Evolutionary conservation across 768 basidiomycete species (phyloP).

Genomic region (Russula dissimulans): DNA sequence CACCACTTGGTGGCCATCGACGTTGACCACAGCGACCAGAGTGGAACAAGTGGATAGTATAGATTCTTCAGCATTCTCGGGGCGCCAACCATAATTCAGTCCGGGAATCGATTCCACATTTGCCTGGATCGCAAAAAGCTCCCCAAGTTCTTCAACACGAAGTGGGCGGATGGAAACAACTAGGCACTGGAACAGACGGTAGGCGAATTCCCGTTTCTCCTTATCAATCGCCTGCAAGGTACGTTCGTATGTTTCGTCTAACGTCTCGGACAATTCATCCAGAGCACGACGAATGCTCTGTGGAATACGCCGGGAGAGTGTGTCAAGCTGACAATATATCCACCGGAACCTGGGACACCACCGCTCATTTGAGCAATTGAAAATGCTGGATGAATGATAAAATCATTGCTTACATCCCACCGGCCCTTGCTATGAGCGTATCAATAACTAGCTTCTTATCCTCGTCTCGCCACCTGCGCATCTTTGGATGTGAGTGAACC

Average conservation of each 20-base stretch:
- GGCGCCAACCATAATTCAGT: neutral
- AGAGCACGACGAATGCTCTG: neutral
- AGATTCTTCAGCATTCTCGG: neutral
- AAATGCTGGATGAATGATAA: neutral
- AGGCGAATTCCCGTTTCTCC: neutral
- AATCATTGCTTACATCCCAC: neutral
- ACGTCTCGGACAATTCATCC: neutral
- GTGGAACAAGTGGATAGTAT: neutral
- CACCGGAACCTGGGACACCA: neutral
- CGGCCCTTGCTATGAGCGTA: neutral
- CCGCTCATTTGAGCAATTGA: neutral
- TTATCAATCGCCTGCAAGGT: neutral
- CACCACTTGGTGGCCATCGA: neutral
- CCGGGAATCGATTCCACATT: neutral
- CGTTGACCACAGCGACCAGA: neutral
- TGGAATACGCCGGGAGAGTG: neutral
- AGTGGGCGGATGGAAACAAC: neutral
- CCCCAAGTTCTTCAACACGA: neutral
- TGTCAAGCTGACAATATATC: neutral
- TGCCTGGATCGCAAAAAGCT: neutral
- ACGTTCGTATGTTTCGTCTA: neutral
- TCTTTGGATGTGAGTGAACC: neutral
- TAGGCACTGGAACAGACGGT: neutral
- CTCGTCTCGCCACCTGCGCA: neutral
- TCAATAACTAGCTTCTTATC: neutral